Evolutionary conservation across 2,329 filamentous ascomycete genomes (phyloP).

Genomic region (Beauveria bassiana): DNA sequence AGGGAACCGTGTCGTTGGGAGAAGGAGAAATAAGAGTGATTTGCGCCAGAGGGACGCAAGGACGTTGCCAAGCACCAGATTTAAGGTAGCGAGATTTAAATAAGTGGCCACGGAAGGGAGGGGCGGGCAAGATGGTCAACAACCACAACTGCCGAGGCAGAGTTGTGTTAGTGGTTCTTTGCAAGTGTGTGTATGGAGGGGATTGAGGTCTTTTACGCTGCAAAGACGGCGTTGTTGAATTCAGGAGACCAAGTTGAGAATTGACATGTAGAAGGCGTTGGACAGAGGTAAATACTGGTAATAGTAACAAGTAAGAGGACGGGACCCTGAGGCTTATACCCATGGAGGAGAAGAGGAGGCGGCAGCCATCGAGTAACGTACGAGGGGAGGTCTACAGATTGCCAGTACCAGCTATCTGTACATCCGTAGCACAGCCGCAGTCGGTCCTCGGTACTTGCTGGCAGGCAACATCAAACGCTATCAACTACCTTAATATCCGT

Average conservation of each 20-base stretch:
- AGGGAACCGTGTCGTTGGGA: constrained; percentile 2
- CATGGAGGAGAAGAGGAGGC: neutral
- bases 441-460: constrained; percentile 2
- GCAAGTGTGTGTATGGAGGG: neutral
- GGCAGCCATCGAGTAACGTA: too few relatives aligned
- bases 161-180: neutral
- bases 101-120: constrained; percentile 9
- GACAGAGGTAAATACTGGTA: too few relatives aligned
- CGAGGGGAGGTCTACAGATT: too few relatives aligned
- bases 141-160: constrained; percentile 10
- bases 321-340: constrained; percentile 6
- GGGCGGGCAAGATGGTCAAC: neutral
- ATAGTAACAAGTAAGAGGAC: neutral
- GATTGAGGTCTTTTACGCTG: neutral
- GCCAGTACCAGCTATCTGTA: too few relatives aligned
- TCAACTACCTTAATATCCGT: too few relatives aligned
- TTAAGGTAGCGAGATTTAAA: constrained; percentile 11
- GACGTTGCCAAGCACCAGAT: constrained; percentile 11
- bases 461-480: neutral
- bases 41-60: constrained; percentile 1
- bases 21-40: constrained; percentile 3
- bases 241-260: neutral
- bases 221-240: neutral
- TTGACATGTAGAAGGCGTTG: neutral
- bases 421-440: neutral